Base-by-base conservation (phyloP, 2,329 filamentous ascomycete species). In the Grosmannia huntii region DNA sequence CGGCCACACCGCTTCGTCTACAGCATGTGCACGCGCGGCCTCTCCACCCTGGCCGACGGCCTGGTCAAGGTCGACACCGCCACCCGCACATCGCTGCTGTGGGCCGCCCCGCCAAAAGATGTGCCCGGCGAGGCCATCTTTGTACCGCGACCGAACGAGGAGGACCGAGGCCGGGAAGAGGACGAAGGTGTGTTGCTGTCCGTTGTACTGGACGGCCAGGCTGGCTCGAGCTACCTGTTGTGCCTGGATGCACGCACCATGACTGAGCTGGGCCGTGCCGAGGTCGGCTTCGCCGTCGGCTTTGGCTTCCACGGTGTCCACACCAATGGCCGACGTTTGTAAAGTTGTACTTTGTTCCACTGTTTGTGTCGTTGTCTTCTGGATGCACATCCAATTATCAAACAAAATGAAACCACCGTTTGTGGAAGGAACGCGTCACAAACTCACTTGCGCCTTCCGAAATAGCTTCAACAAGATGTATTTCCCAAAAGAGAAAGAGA, bases 121-220 rank as follows among this genome's bases (percentile, higher is more conserved):
- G 85, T 83, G 0, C 86, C 86, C 0, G 81, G 85, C 1, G 86
- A 89, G 68, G 75, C 85, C 0, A 82, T 89, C 36, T 89, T 89
- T 61, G 74, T 90, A 1, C 71, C 77, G 1, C 70, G 76, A 36
- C 79, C 79, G 0, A 65, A 6, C 4, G 48, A 51, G 3, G 81
- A 83, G 4, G 53, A 3, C 14, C 23, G 19, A 11, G 48, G n/a
- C 12, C 68, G 72, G 14, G 72, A 69, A 1, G 84, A 87, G 65
- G 85, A 89, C 63, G 82, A 83, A 57, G 84, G 84, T 0, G 77
- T 83, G 1, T 58, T 87, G 23, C 65, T 87, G 59, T 81, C 73
- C 53, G 77, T 89, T 1, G 79, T 89, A 4, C 73, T 89, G 2
- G 82, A 89, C 65, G 83, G 84, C 0, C 65, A 69, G n/a, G 71